Evolutionary conservation across 495 filamentous ascomycete genomes (phyloP).

Genomic region (Daldinia bambusicola): DNA sequence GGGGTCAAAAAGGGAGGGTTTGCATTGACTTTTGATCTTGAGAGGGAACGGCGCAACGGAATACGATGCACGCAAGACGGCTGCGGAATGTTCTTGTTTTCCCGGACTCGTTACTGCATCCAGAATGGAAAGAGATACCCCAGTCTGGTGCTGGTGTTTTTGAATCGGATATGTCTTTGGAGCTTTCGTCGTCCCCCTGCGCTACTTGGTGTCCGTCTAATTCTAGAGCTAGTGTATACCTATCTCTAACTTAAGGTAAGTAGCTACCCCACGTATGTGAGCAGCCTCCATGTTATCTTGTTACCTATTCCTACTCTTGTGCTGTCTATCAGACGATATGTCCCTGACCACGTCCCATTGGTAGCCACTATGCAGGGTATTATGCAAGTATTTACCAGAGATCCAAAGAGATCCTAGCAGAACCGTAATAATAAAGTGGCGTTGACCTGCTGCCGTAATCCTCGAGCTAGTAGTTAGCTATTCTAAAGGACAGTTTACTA

Average conservation of each 20-base stretch:
- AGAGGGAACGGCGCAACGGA: conserved; percentile 44
- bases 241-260: neutral
- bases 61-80: conserved; percentile 41
- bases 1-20: conserved; percentile 27
- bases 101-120: conserved; percentile 29
- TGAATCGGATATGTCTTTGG: conserved; percentile 23
- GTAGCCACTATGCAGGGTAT: neutral
- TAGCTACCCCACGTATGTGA: neutral
- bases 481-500: conserved; percentile 11
- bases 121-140: conserved; percentile 45
- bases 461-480: conserved; percentile 5
- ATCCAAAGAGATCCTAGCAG: neutral
- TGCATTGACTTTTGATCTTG: conserved; percentile 34
- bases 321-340: neutral
- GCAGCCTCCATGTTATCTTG: neutral
- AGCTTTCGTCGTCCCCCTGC: conserved; percentile 7
- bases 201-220: conserved; percentile 4
- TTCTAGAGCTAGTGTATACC: neutral
- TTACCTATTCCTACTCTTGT: neutral
- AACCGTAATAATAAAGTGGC: conserved; percentile 2
- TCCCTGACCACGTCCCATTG: neutral
- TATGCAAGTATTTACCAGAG: conserved; percentile 10
- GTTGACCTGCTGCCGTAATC: conserved; percentile 23
- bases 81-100: conserved; percentile 42
- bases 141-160: conserved; percentile 41